Base-by-base conservation (phyloP, 192 early-diverging fungal species). In the Entomortierella chlamydospora region DNA sequence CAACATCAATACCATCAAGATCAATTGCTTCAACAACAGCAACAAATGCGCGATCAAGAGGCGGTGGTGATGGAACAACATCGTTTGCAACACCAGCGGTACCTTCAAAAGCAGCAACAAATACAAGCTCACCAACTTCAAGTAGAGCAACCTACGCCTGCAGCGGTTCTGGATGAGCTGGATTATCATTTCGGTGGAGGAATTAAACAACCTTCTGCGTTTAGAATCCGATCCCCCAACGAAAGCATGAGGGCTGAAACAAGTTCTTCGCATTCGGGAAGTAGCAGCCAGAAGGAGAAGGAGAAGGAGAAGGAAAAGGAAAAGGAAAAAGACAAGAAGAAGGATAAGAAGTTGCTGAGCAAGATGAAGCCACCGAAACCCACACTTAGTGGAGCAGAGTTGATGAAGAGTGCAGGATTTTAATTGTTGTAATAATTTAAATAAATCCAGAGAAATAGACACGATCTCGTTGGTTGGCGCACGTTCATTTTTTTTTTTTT, bases 341-440 rank as follows among this genome's bases (percentile, higher is more conserved):
- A 34, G 55, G 31, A 57, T 15, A 33, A 57, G 31, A 57, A 57
- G 4, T 4, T 70, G 22, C 29, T 70, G 47, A 22, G 18, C n/a
- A 79, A 79, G 62, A 45, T 79, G 56, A 79, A 79, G 30, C 74
- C 74, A 12, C 74, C 74, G 47, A 79, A 79, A 43, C 74, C 67
- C n/a, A 64, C 39, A 29, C 41, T 50, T 1, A 79, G 61, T 10
- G 74, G 66, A 31, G 67, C 74, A 15, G 74, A 58, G 10, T 54
- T 70, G 28, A 79, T 79, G 74, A 79, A 64, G 57, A 77, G 73
- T 22, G 73, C 73, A 1, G 73, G 73, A 22, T 77, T 77, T 31
- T 77, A 66, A 54, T 6, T 34, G 8, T 47, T 20, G 5, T 12
- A 12, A 20, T 47, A 47, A 47, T 20, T 13, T n/a, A n/a, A n/a